Conservation (phyloP, 1,139 yeast genomes). For the Meyerozyma sp. region DNA sequence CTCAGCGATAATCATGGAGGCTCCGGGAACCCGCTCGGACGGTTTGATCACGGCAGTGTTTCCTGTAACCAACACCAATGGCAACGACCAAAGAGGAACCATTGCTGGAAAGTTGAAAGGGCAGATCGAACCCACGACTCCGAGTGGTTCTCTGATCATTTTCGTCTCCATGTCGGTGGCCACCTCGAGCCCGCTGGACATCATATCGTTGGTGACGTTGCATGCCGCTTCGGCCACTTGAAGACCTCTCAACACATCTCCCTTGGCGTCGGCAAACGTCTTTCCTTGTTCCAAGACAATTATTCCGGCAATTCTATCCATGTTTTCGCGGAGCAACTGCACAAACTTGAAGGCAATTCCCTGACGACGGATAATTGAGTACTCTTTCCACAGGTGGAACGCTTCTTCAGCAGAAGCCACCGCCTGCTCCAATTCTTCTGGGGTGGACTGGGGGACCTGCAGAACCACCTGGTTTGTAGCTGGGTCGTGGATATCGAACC, state of each 20-base stretch:
- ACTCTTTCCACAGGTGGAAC: slow-evolving; percentile 54
- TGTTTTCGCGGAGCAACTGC: slow-evolving; percentile 58
- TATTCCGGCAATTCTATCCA: slow-evolving; percentile 66
- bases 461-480: slow-evolving; percentile 67
- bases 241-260: slow-evolving; percentile 75
- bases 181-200: slow-evolving; percentile 65
- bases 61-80: slow-evolving; percentile 71
- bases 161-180: slow-evolving; percentile 76
- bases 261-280: slow-evolving; percentile 71
- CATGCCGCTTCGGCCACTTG: slow-evolving; percentile 77
- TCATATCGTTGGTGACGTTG: slow-evolving; percentile 57
- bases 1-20: slow-evolving; percentile 72
- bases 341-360: slow-evolving; percentile 73
- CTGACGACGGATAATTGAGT: slow-evolving; percentile 64
- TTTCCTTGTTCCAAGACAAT: slow-evolving; percentile 81
- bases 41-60: slow-evolving; percentile 75
- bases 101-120: slow-evolving; percentile 84
- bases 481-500: slow-evolving; percentile 76
- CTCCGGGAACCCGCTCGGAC: slow-evolving; percentile 76
- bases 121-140: slow-evolving; percentile 66
- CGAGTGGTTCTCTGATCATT: slow-evolving; percentile 61
- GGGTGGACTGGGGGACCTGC: slow-evolving; percentile 69
- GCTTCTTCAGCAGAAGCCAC: slow-evolving; percentile 62
- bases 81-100: slow-evolving; percentile 84
- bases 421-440: slow-evolving; percentile 61